Percentiles rank a stretch among this genome's conserved stretches.
Conservation (phyloP, 768 basidiomycete genomes). For the Panaeolus papilionaceus region DNA sequence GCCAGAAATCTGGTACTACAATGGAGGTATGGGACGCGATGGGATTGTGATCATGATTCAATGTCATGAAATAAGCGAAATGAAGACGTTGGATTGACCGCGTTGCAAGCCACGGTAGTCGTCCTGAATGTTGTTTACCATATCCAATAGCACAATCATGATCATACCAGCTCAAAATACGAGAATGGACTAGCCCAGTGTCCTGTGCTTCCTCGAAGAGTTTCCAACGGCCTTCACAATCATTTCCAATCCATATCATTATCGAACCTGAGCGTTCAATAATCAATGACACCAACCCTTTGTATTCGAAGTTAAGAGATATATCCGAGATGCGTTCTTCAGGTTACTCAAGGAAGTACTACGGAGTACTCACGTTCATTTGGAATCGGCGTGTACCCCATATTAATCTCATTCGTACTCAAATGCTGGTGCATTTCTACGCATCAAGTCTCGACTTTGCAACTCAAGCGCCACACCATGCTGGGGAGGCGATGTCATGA, state of each 20-base stretch:
- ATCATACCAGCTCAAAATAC: constrained; percentile 2
- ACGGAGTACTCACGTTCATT: background rate
- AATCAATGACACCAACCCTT: background rate
- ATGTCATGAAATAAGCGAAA: constrained; percentile 9
- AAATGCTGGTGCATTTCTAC: background rate
- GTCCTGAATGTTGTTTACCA: constrained; percentile 9
- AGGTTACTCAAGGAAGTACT: background rate
- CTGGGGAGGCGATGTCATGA: background rate
- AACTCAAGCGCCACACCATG: background rate
- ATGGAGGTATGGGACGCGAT: background rate
- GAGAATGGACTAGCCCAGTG: background rate
- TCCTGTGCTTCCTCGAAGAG: constrained; percentile 1
- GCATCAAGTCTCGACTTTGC: constrained; percentile 8
- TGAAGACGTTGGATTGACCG: constrained; percentile 8
- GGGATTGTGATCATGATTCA: constrained; percentile 14
- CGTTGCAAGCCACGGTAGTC: background rate
- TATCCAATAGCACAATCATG: background rate
- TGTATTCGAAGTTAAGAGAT: constrained; percentile 6
- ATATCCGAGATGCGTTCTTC: constrained; percentile 3
- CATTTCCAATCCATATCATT: background rate
- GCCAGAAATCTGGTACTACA: background rate
- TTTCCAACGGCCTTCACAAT: constrained; percentile 9
- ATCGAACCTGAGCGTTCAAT: constrained; percentile 2
- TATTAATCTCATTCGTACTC: background rate
- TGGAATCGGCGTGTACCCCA: background rate